Evolutionary conservation across 1,139 yeast species (phyloP).

Genomic region (Groenewaldozyma auringiensis): DNA sequence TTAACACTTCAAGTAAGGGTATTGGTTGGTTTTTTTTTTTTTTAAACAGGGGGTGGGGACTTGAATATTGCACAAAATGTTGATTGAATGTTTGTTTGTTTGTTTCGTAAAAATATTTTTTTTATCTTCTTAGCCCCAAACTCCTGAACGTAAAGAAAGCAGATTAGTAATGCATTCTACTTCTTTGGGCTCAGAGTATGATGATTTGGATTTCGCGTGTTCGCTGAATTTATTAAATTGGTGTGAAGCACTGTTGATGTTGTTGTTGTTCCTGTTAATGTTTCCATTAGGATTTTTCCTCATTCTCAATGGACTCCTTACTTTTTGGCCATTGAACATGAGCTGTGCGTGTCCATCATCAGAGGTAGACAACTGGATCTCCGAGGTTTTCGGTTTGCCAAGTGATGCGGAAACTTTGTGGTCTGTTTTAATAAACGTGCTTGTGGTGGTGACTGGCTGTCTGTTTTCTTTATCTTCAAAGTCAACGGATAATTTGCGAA

Average conservation of each 20-base stretch:
- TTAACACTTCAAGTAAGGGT: too few relatives aligned
- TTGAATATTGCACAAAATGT: too few relatives aligned
- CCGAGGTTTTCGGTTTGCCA: constrained; percentile 7
- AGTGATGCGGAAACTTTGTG: constrained; percentile 1
- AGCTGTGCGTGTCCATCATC: constrained; percentile 32
- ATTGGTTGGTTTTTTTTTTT: too few relatives aligned
- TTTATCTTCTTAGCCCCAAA: constrained; percentile 15
- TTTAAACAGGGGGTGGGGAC: too few relatives aligned
- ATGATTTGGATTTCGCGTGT: not conserved
- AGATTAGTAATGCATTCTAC: constrained; percentile 28
- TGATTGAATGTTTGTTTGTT: too few relatives aligned
- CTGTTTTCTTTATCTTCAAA: not conserved
- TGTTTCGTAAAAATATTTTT: too few relatives aligned
- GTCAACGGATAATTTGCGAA: not conserved
- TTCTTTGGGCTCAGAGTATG: constrained; percentile 15
- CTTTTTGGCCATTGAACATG: constrained; percentile 12
- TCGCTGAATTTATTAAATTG: not conserved
- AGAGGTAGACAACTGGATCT: constrained; percentile 28
- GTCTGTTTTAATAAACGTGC: not conserved
- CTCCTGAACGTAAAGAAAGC: constrained; percentile 24
- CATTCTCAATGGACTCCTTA: not conserved
- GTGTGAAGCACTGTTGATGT: not conserved
- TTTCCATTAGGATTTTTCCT: constrained; percentile 1
- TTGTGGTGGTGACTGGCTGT: not conserved
- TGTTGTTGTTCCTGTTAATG: not conserved